phyloP scores from a whole-genome alignment of 1,284 basidiomycete species.

The Hypsizygus ulmarius region DNA sequence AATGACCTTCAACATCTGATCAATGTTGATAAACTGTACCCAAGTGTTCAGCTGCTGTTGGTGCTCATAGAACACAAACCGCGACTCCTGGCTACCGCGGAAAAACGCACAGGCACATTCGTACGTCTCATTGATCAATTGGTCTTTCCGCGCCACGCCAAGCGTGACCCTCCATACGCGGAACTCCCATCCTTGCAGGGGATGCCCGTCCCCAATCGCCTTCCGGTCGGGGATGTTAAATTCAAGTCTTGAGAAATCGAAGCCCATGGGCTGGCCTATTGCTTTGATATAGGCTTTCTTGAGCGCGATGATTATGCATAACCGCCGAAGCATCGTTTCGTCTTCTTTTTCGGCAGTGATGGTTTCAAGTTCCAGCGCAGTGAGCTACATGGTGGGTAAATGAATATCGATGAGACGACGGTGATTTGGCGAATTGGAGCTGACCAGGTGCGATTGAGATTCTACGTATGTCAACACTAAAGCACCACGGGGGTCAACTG shows the following conservation, averaged over 20 bases:
- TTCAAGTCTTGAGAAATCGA: conserved; percentile 76
- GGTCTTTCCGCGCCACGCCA: conserved; percentile 54
- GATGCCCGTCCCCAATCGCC: conserved; percentile 62
- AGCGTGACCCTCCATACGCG: conserved; percentile 71
- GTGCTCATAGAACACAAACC: conserved; percentile 70
- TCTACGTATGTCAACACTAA: conserved; percentile 62
- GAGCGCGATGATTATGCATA: conserved; percentile 71
- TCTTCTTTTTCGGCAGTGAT: conserved; percentile 51
- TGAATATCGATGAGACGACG: background rate
- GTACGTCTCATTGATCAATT: conserved; percentile 62
- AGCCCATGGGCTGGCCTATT: conserved; percentile 73
- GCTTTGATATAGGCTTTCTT: conserved; percentile 80
- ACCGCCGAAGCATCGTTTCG: conserved; percentile 63
- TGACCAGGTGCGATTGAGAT: conserved; percentile 70
- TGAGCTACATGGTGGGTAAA: conserved; percentile 44
- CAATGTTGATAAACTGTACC: conserved; percentile 80
- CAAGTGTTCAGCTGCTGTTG: conserved; percentile 64
- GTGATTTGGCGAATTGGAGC: conserved; percentile 17
- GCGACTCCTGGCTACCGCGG: conserved; percentile 58
- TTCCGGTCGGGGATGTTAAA: conserved; percentile 65
- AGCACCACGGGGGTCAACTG: conserved; percentile 55
- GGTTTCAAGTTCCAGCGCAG: conserved; percentile 54
- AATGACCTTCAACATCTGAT: conserved; percentile 74
- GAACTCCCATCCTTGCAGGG: conserved; percentile 78
- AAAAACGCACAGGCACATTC: conserved; percentile 76